Percentiles rank a stretch among this genome's conserved stretches.
phyloP scores from a whole-genome alignment of 2,329 filamentous ascomycete species.

The Cytospora chrysosperma region DNA sequence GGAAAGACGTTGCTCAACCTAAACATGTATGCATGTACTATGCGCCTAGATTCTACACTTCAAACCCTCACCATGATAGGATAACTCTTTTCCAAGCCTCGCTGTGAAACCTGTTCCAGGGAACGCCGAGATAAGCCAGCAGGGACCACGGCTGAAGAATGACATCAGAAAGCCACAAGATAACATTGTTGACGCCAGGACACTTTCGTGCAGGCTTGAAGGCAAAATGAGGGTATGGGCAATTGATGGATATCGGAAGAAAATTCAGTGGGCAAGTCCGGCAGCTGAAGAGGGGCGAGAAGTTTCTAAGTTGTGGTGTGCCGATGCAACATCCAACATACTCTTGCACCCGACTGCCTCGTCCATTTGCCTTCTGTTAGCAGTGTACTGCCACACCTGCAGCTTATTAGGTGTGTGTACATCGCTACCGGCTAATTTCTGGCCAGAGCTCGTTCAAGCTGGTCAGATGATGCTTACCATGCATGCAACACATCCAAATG shows the following conservation, averaged over 20 bases:
- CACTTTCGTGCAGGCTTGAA: not conserved
- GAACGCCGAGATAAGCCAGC: not conserved
- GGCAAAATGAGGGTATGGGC: not conserved
- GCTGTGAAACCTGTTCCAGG: not conserved
- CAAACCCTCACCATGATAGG: not conserved
- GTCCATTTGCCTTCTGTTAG: not conserved
- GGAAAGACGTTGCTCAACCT: slow-evolving; percentile 14
- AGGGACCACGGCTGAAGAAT: not conserved
- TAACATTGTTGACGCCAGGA: not conserved
- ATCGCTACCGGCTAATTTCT: too few relatives aligned
- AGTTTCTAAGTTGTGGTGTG: too few relatives aligned
- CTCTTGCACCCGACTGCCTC: too few relatives aligned
- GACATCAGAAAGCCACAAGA: not conserved
- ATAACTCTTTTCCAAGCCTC: not conserved
- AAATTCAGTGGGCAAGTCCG: too few relatives aligned
- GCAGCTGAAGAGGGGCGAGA: too few relatives aligned
- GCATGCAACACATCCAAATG: not conserved
- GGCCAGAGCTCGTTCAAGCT: not conserved
- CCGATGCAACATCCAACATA: too few relatives aligned
- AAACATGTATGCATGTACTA: slow-evolving; percentile 7
- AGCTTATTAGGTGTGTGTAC: not conserved
- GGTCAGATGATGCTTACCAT: not conserved
- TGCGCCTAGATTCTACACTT: not conserved
- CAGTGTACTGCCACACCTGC: not conserved
- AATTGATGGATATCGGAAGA: too few relatives aligned